Base-by-base conservation (phyloP, 1,284 basidiomycete genomes). In the Papiliotrema nemorosa region DNA sequence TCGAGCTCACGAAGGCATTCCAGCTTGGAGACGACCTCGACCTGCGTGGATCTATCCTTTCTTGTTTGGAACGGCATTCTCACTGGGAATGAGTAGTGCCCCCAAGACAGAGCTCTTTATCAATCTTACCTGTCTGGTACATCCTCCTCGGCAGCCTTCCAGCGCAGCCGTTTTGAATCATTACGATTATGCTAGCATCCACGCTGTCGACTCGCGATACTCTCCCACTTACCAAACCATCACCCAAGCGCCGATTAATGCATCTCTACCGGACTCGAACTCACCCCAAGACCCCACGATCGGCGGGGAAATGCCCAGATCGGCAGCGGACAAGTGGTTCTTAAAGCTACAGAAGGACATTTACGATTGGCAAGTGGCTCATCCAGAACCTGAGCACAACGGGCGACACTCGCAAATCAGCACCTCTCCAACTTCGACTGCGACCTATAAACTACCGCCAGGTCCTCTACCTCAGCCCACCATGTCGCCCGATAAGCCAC, bases 91-190 rank as follows among this genome's bases (percentile, higher is more conserved):
- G 68, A 62, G 58, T 4, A 54, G 62, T 10, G 66, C 72, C 5
- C 69, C 70, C 1, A 60, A 63, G 33, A 58, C 58, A 13, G 73
- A 75, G 55, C 49, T 75, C 14, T 66, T 57, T 44, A 65, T 74
- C 57, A 70, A 72, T 50, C 55, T 75, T 14, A 71, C 69, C 14
- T 75, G 73, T 58, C 53, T 74, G n/a, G 63, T 67, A 2, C 66
- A 74, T 53, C 72, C 72, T 9, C 73, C 73, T 9, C 52, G 43
- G 49, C 52, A 51, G 31, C 44, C 31, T 20, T 49, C 44, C 31
- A 25, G 43, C 3, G 29, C 31, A 22, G 47, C 35, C 9, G 27
- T 18, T 12, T 13, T 22, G 43, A 3, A 10, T 10, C 16, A 4
- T 29, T 27, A 29, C 14, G 12, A 20, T 10, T 21, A 24, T 9